Evolutionary conservation across 441 rosid genomes (phyloP), one percentile per base, ranked within the genome.

Genomic region (Adansonia rubrostipa): DNA sequence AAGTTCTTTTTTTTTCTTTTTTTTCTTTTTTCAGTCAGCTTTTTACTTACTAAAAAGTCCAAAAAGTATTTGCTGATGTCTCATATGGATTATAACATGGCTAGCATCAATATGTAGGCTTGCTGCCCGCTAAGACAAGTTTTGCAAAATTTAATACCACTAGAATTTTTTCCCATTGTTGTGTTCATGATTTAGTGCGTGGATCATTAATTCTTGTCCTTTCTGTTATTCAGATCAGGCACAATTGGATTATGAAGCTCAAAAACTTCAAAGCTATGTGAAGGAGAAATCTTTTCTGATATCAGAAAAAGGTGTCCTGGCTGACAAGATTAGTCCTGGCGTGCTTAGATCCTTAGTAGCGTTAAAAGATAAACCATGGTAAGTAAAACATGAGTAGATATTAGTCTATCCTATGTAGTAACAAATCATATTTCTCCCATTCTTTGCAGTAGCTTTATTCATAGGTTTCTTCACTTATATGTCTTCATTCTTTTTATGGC

Each of bases 261-360:
- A 90, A 71, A 91, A 86, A 79, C 77, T 93, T 22, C 98, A 90
- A 81, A 93, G 98, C 87, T 86, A 82, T 76, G 84, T 92, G 15
- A 93, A 92, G 78, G 97, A 94, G 84, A 92, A 85, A 80, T 87
- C 96, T 56, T 80, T 92, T 47, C 17, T 60, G 42, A 79, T 89
- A 77, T 94, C 95, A 4, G 97, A 92, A 78, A 84, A 86, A 72
- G 94, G 97, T 9, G 94, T 88, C 73, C 89, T 92, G 58, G 91
- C 97, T 40, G 98, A 94, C 85, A 92, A 84, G 87, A 85, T 84
- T 10, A 82, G 90, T 69, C 98, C 92, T 6, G 92, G 89, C 74
- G 88, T 90, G 56, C 87, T 92, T 51, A 86, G 84, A 84, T 91
- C 96, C 51, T 76, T 88, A 40, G 94, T 94, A 28, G 82, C 89